Base-by-base conservation (phyloP, 2,329 filamentous ascomycete species). In the Metarhizium brunneum region DNA sequence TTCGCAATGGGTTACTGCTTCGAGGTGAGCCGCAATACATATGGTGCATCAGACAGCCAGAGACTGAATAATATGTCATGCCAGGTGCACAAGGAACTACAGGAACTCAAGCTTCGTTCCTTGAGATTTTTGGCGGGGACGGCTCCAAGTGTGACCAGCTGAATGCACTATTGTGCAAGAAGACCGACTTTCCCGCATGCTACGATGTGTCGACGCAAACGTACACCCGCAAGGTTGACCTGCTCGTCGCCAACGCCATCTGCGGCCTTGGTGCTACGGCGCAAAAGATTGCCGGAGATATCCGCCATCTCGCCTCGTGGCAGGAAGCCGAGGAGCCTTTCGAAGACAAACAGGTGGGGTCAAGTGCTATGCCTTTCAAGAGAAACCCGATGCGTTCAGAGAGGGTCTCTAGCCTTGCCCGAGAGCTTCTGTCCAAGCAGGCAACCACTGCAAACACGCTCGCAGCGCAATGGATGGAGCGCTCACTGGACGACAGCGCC, bases 321-420 rank as follows among this genome's bases (percentile, higher is more conserved):
- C 95, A 96, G 77, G 90, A 95, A 70, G 76, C 94, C 57, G 91
- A 95, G 67, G 88, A 92, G 75, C 89, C 88, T 0, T 89, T 90
- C 63, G 88, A 92, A 73, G 84, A 83, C 64, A 81, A 84, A 61
- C 90, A 95, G 72, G 90, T 92, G 62, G 88, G 86, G 32, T 82
- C 77, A 10, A 53, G 8, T 8, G 35, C 35, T 36, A 36, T 36
- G 35, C 35, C 35, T 2, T 62, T 57, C 53, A 62, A 62, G 52
- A 50, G 55, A n/a, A 63, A 61, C 42, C 61, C 57, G 54, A 57
- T 57, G 52, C 38, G 54, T 43, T 54, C 36, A 43, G 59, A 61
- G 55, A 20, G 59, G 52, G 57, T 61, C 47, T 59, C 52, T 52
- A 54, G 50, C 29, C 38, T 61, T 25, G 53, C 55, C 48, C 76